phyloP scores from a whole-genome alignment of 2,329 filamentous ascomycete species.

The Neonectria neomacrospora region DNA sequence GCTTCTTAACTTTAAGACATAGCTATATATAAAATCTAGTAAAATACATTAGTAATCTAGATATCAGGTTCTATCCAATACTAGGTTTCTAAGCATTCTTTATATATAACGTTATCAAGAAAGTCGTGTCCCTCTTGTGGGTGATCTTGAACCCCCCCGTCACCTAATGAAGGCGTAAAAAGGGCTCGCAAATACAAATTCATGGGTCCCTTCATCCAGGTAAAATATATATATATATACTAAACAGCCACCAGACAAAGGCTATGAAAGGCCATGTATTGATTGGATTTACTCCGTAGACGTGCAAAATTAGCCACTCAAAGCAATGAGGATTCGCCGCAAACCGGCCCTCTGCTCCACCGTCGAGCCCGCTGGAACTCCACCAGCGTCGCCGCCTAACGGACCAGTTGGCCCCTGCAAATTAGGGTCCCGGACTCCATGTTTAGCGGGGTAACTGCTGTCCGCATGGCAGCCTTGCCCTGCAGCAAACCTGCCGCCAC shows the following conservation, averaged over 20 bases:
- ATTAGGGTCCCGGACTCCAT: constrained; percentile 25
- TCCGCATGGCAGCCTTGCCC: constrained; percentile 22
- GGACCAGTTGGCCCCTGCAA: constrained; percentile 11
- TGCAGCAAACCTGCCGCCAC: constrained; percentile 26
- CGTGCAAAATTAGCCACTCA: too few species aligned
- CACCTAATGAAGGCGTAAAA: neutral
- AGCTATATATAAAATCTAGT: too few species aligned
- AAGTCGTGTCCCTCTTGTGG: neutral
- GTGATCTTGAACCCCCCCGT: neutral
- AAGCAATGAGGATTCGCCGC: neutral
- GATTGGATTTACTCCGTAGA: too few species aligned
- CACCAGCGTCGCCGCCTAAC: constrained; percentile 19
- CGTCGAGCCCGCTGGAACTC: constrained; percentile 9
- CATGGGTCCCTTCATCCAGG: neutral
- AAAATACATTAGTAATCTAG: too few species aligned
- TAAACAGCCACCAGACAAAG: too few species aligned
- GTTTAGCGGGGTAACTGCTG: constrained; percentile 31
- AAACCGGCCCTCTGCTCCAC: constrained; percentile 2
- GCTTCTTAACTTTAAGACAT: too few species aligned
- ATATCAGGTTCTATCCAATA: too few species aligned
- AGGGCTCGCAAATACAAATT: neutral
- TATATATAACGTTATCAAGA: too few species aligned
- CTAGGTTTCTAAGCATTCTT: too few species aligned
- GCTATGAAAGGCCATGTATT: too few species aligned
- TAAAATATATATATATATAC: too few species aligned